Conservation (phyloP, 805 yeast species). For the Huiozyma naganishii region DNA sequence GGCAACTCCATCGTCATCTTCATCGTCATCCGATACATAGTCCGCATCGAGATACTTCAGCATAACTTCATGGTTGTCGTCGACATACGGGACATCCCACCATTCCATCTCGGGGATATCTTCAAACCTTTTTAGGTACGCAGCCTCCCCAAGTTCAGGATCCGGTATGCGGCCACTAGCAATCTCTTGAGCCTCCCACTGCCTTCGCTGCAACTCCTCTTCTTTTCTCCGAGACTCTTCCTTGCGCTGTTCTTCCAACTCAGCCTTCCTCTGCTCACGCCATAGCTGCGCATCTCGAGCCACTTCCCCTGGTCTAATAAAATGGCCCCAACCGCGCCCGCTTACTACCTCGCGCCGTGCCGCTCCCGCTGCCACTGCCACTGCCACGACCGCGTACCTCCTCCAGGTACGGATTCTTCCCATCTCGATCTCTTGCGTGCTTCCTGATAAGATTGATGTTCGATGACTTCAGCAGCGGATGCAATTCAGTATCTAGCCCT, state of each 20-base stretch:
- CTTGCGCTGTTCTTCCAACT: constrained; percentile 5
- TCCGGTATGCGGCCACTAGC: constrained; percentile 42
- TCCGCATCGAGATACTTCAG: constrained; percentile 21
- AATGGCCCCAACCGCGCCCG: constrained; percentile 10
- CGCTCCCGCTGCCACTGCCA: constrained; percentile 7
- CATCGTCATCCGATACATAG: constrained; percentile 9
- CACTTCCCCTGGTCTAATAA: constrained; percentile 47
- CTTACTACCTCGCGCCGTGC: constrained; percentile 6
- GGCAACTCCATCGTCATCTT: constrained; percentile 8
- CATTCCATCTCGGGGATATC: constrained; percentile 65
- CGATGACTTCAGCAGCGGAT: constrained; percentile 20
- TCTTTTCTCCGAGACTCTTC: constrained; percentile 4
- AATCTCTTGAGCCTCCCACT: constrained; percentile 13
- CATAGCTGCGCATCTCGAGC: neutral
- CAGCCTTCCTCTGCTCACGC: constrained; percentile 6
- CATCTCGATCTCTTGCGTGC: constrained; percentile 7
- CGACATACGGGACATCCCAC: constrained; percentile 58
- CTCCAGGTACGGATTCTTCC: constrained; percentile 21
- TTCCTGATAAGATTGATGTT: constrained; percentile 21
- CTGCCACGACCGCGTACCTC: neutral
- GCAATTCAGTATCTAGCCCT: constrained; percentile 24
- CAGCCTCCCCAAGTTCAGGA: constrained; percentile 42
- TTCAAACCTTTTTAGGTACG: constrained; percentile 28
- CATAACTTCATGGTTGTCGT: constrained; percentile 35
- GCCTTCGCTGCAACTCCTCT: constrained; percentile 14